Evolutionary conservation across 805 yeast species (phyloP).

Genomic region (Candida qinlingensis): DNA sequence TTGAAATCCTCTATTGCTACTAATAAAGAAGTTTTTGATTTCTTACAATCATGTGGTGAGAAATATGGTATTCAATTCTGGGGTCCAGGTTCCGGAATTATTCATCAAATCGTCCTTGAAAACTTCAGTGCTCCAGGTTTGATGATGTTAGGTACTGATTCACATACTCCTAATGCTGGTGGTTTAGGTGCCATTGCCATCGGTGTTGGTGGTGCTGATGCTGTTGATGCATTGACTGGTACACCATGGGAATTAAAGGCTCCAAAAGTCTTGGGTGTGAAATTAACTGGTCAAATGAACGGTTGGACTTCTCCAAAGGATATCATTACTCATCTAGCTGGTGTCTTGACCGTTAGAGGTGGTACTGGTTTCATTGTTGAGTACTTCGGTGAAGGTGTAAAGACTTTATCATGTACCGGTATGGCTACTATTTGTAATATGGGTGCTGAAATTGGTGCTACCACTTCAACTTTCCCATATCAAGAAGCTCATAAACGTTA

Average conservation of each 20-base stretch:
- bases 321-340: constrained; percentile 89
- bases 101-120: constrained; percentile 95
- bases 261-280: constrained; percentile 91
- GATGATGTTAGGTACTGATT: constrained; percentile 96
- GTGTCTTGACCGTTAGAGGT: constrained; percentile 90
- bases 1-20: constrained; percentile 73
- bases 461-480: constrained; percentile 96
- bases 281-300: constrained; percentile 78
- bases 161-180: constrained; percentile 99
- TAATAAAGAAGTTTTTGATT: constrained; percentile 93
- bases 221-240: constrained; percentile 95
- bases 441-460: constrained; percentile 99
- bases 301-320: constrained; percentile 99
- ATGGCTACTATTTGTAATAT: constrained; percentile 99
- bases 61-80: constrained; percentile 97
- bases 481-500: constrained; percentile 75
- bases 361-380: constrained; percentile 97
- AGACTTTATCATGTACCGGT: constrained; percentile 89
- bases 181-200: constrained; percentile 98
- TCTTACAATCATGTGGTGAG: constrained; percentile 86
- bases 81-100: constrained; percentile 99
- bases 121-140: constrained; percentile 96
- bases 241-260: constrained; percentile 99
- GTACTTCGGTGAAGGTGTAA: constrained; percentile 94
- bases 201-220: constrained; percentile 99